Percentiles rank a stretch among this genome's conserved stretches.
Evolutionary conservation across 1,139 yeast genomes (phyloP).

Genomic region (Candida labiduridarum): DNA sequence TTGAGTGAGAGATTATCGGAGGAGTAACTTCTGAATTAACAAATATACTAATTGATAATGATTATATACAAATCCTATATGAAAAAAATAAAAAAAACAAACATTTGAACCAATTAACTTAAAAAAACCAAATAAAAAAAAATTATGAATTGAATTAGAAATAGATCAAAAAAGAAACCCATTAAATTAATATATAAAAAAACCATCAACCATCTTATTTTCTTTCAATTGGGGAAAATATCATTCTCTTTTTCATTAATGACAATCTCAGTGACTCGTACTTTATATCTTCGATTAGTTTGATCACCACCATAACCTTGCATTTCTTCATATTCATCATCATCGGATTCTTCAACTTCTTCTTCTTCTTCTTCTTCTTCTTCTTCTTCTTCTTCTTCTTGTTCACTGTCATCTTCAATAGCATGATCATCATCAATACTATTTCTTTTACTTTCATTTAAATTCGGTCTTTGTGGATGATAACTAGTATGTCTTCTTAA

Average conservation of each 20-base stretch:
- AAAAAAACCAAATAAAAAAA: background rate
- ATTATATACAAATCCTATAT: conserved; percentile 1
- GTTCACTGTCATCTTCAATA: conserved; percentile 15
- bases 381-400: conserved; percentile 18
- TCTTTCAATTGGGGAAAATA: conserved; percentile 23
- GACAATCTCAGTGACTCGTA: conserved; percentile 55
- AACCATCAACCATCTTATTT: background rate
- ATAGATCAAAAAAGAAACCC: background rate
- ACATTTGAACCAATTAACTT: background rate
- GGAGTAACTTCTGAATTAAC: background rate
- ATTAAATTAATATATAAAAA: background rate
- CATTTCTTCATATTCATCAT: conserved; percentile 26
- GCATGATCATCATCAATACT: conserved; percentile 10
- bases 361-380: conserved; percentile 24
- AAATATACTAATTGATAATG: background rate
- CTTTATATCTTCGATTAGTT: conserved; percentile 36
- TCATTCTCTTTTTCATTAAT: conserved; percentile 43
- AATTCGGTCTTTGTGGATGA: conserved; percentile 30
- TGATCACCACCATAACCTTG: conserved; percentile 29
- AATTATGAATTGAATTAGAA: background rate
- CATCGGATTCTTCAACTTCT: conserved; percentile 26
- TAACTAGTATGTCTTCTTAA: conserved; percentile 39
- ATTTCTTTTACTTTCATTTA: conserved; percentile 14
- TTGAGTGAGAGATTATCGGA: too few species aligned
- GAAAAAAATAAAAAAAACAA: background rate